A percentile compares a stretch with the other conserved stretches of the same genome.
phyloP scores from a whole-genome alignment of 164 flowering plant species.

The Nymphaea thermarum region DNA sequence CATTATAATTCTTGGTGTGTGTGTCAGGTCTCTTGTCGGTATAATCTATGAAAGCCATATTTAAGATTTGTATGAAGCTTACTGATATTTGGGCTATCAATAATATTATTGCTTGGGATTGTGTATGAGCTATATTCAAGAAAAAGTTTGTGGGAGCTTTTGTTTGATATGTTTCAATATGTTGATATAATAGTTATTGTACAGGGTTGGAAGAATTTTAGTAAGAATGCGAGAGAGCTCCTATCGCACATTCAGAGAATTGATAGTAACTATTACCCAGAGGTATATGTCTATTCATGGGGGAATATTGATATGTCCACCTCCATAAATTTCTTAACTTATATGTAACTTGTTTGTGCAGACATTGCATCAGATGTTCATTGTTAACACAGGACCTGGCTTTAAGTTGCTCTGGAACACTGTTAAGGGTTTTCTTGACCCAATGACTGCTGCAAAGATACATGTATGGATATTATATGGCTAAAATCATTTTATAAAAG shows the following conservation, averaged over 20 bases:
- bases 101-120: too few species aligned
- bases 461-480: constrained; percentile 32
- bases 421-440: constrained; percentile 73
- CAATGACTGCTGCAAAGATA: constrained; percentile 72
- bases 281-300: constrained; percentile 32
- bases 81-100: too few species aligned
- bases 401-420: constrained; percentile 91
- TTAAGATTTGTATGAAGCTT: too few species aligned
- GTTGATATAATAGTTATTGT: neutral
- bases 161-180: neutral
- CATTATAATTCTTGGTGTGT: too few species aligned
- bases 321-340: neutral
- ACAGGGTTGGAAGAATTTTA: constrained; percentile 77
- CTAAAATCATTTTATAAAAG: neutral
- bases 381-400: constrained; percentile 90
- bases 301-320: too few species aligned
- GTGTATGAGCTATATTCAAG: too few species aligned
- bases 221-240: constrained; percentile 57
- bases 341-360: constrained; percentile 11
- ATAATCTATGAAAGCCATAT: too few species aligned
- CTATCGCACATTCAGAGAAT: constrained; percentile 59
- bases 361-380: constrained; percentile 81
- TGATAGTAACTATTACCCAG: constrained; percentile 77
- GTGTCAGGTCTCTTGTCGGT: too few species aligned
- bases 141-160: neutral